phyloP scores from a whole-genome alignment of 1,284 basidiomycete species.

The Xanthoconium separans region DNA sequence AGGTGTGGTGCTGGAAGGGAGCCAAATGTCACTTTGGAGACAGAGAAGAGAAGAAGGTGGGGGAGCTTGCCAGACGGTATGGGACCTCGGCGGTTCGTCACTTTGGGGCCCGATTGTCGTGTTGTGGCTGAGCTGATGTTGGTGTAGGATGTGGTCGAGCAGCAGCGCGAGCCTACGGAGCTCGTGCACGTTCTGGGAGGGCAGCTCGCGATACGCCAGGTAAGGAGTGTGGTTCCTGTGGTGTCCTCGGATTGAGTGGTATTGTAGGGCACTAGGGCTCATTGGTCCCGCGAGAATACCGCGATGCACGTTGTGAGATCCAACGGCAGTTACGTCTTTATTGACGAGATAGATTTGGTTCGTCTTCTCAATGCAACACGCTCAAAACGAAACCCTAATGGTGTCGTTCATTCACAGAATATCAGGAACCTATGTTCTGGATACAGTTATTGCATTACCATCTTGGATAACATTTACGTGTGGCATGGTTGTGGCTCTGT shows the following conservation, averaged over 20 bases:
- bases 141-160: conserved; percentile 48
- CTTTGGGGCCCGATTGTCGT: neutral
- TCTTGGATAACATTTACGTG: conserved; percentile 69
- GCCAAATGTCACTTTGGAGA: conserved; percentile 50
- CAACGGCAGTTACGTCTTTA: conserved; percentile 47
- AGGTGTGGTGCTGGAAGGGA: conserved; percentile 75
- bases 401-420: conserved; percentile 38
- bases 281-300: conserved; percentile 77
- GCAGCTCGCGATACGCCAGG: conserved; percentile 66
- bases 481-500: conserved; percentile 76
- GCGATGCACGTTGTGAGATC: conserved; percentile 72
- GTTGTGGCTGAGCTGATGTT: neutral
- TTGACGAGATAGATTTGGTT: conserved; percentile 76
- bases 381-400: conserved; percentile 1
- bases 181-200: conserved; percentile 65
- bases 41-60: conserved; percentile 60
- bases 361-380: conserved; percentile 22
- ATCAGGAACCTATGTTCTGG: conserved; percentile 73
- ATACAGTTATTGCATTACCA: conserved; percentile 71
- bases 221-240: conserved; percentile 26
- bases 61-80: conserved; percentile 70
- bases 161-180: conserved; percentile 61
- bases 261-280: conserved; percentile 60
- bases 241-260: conserved; percentile 5
- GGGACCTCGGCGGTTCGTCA: conserved; percentile 53